Base-by-base conservation (phyloP, 176 grass and related monocot species). In the Microstegium vimineum region DNA sequence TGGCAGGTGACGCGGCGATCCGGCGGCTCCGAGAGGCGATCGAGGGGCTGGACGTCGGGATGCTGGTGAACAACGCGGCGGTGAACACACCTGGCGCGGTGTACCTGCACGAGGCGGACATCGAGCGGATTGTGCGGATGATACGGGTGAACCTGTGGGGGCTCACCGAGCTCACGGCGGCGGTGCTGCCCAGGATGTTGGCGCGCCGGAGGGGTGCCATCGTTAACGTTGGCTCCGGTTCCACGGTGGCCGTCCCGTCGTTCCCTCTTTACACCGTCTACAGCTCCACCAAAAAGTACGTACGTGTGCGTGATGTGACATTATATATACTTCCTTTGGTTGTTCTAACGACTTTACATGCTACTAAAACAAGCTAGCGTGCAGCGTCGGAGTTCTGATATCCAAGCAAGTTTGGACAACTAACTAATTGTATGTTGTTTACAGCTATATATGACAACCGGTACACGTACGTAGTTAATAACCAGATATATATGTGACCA, bases 1-100 rank as follows among this genome's bases (percentile, higher is more conserved):
- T 38, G 77, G 71, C 34, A 83, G 72, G 73, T 1, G 73, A 85
- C 32, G 51, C 30, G 23, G 81, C 38, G 31, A 43, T 79, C 34
- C 13, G 46, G 11, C 79, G 69, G 16, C 61, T 93, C 4, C 10
- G 18, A 67, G 61, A 62, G 49, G 68, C 30, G 1, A 73, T 90
- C 27, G 35, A 32, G 2, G 88, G 75, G 56, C 42, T 86, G 16
- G 89, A 94, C 69, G 88, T 94, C 5, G 89, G 86, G 16, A 0
- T 94, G 47, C 52, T 94, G 75, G 91, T 91, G 49, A 94, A 94
- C 73, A 91, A 91, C 75, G 91, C 91, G 18, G 91, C 82, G 1
- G 46, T 91, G 25, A 43, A 63, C 11, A 82, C 65, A 62, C 92
- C 86, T 0, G 32, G 71, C 30, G 83, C 89, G 4, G 37, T 69